Evolutionary conservation across 2,329 filamentous ascomycete genomes (phyloP), one percentile per base, ranked within the genome.

Genomic region (Grosmannia serpens): DNA sequence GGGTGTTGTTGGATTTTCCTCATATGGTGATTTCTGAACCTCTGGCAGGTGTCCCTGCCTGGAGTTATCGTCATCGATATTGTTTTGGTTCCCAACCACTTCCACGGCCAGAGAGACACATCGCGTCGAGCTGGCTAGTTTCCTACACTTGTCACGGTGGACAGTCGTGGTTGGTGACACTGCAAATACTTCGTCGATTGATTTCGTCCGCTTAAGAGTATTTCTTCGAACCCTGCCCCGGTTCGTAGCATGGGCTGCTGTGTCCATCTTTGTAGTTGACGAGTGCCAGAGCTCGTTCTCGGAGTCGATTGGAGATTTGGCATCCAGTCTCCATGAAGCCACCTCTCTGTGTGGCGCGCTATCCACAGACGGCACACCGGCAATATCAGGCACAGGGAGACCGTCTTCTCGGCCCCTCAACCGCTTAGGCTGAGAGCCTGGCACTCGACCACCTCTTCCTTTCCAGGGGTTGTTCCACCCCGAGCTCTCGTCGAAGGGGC

Each of bases 381-480:
- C 24, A 17, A 26, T 27, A 15, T 49, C 24, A 2, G 4, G 9
- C 22, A 2, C 6, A 26, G 24, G 17, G 24, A 15, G 22, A 15
- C 22, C 8, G 2, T 11, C 2, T 17, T 52, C 50, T 33, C 29
- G 17, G 3, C 24, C 27, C 27, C 50, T 29, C 11, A 33, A 11
- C 50, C 50, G 53, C 53, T 24, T 38, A 4, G 27, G 13, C 29
- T 29, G 35, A 17, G 26, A 3, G 27, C 2, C 27, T 15, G 24
- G 44, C 10, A 27, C 22, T 26, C 52, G 29, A 20, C 55, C 49
- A 29, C 58, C 61, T 33, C 59, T 67, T 11, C 74, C 72, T 49
- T 69, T 65, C 80, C 80, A 82, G 17, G 80, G 80, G 61, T 82
- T 81, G 35, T 67, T 64, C 79, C 79, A 83, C 26, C 76, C 76